Evolutionary conservation across 805 yeast genomes (phyloP).

Genomic region (Saturnispora zaruensis): DNA sequence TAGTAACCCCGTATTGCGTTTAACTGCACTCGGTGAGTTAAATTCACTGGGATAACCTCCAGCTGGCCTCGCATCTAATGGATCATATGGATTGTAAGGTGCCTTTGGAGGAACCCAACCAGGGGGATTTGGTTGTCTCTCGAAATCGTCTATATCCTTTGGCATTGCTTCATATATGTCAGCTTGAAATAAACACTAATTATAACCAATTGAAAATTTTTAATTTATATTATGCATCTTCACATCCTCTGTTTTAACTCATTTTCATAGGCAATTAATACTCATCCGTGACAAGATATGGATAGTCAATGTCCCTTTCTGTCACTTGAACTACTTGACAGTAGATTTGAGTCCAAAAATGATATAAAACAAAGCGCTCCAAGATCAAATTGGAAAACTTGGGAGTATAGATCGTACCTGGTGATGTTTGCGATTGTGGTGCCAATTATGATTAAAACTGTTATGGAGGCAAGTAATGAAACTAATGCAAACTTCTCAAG

Average conservation of each 20-base stretch:
- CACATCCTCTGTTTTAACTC: not conserved
- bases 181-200: not conserved
- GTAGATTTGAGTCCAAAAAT: slow-evolving; percentile 36
- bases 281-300: not conserved
- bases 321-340: slow-evolving; percentile 44
- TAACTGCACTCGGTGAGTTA: slow-evolving; percentile 53
- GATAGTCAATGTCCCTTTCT: slow-evolving; percentile 11
- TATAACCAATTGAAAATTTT: not conserved
- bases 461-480: slow-evolving; percentile 70
- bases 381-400: slow-evolving; percentile 62
- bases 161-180: not conserved
- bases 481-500: slow-evolving; percentile 63
- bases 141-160: slow-evolving; percentile 25
- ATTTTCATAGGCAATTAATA: not conserved
- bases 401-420: slow-evolving; percentile 66
- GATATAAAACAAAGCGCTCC: slow-evolving; percentile 25
- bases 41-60: slow-evolving; percentile 83
- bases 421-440: slow-evolving; percentile 57
- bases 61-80: slow-evolving; percentile 66
- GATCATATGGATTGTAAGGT: slow-evolving; percentile 81
- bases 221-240: not conserved
- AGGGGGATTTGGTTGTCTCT: slow-evolving; percentile 64
- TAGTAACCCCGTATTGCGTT: slow-evolving; percentile 34
- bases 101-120: slow-evolving; percentile 79
- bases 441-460: slow-evolving; percentile 77